Conservation (phyloP, 148 eudicot genomes). For the Vaccinium macrocarpon region DNA sequence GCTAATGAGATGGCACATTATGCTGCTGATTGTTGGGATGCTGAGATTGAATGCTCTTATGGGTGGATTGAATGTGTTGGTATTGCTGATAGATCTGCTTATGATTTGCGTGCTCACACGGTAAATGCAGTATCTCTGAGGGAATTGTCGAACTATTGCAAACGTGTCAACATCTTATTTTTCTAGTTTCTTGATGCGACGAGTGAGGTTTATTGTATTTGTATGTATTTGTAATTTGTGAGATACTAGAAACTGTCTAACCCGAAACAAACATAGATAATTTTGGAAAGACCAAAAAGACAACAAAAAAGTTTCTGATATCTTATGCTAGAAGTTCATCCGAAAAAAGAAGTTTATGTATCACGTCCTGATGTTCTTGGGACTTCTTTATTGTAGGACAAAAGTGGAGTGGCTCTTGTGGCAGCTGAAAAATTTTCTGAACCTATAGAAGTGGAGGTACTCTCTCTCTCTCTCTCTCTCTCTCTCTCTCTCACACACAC, state of each 20-base stretch:
- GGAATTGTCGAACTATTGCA: background rate
- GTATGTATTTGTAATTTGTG: background rate
- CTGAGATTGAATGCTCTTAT: constrained; percentile 89
- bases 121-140: constrained; percentile 31
- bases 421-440: constrained; percentile 81
- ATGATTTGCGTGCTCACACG: constrained; percentile 85
- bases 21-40: constrained; percentile 99
- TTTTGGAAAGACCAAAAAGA: constrained; percentile 5
- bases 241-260: background rate
- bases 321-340: background rate
- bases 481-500: constrained; percentile 16
- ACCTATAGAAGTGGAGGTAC: constrained; percentile 92
- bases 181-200: background rate
- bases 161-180: background rate
- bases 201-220: background rate
- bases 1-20: constrained; percentile 99
- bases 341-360: background rate
- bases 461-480: constrained; percentile 13
- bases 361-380: background rate
- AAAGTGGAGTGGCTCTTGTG: constrained; percentile 83
- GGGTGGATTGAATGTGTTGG: constrained; percentile 99
- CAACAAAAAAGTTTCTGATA: background rate
- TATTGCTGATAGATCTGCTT: constrained; percentile 94
- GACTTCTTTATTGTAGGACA: constrained; percentile 43
- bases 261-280: background rate